Evolutionary conservation across 1,284 basidiomycete genomes (phyloP).

Genomic region (Trametes sp.): DNA sequence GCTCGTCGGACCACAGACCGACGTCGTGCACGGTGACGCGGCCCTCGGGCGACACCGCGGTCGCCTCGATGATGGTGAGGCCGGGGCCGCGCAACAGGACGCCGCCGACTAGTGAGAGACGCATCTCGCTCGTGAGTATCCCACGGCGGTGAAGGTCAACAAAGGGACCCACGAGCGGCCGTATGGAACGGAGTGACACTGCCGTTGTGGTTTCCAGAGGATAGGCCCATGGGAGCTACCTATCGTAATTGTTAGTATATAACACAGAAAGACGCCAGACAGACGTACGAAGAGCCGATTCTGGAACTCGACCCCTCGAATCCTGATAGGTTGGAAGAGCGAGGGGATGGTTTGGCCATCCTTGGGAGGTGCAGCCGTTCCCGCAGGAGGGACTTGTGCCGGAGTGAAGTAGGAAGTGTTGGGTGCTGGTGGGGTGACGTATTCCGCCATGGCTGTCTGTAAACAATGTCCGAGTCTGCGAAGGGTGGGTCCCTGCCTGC

Average conservation of each 20-base stretch:
- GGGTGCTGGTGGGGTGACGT: background rate
- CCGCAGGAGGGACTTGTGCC: conserved; percentile 3
- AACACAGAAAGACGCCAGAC: background rate
- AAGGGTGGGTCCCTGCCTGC: background rate
- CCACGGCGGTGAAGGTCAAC: no score
- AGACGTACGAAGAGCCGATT: conserved; percentile 7
- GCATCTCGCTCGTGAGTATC: no score
- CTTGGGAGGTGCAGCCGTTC: conserved; percentile 2
- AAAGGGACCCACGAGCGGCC: background rate
- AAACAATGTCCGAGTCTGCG: background rate
- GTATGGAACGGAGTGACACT: conserved; percentile 5
- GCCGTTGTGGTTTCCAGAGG: background rate
- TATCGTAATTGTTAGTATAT: background rate
- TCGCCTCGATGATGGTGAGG: conserved; percentile 70
- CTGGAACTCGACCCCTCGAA: conserved; percentile 34
- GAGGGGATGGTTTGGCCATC: background rate
- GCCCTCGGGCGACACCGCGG: conserved; percentile 78
- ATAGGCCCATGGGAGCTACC: conserved; percentile 6
- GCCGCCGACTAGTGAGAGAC: background rate
- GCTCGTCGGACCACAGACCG: conserved; percentile 77
- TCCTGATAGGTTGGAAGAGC: conserved; percentile 38
- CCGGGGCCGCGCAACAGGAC: conserved; percentile 1
- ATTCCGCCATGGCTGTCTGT: background rate
- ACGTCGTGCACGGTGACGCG: conserved; percentile 73
- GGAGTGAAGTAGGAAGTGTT: conserved; percentile 9